A percentile compares a stretch with the other conserved stretches of the same genome.
These are phyloP conservation scores for Radiomyces spectabilis DNA, from an alignment of 192 early-diverging fungal species.

Conservation along the genomic window DNA sequence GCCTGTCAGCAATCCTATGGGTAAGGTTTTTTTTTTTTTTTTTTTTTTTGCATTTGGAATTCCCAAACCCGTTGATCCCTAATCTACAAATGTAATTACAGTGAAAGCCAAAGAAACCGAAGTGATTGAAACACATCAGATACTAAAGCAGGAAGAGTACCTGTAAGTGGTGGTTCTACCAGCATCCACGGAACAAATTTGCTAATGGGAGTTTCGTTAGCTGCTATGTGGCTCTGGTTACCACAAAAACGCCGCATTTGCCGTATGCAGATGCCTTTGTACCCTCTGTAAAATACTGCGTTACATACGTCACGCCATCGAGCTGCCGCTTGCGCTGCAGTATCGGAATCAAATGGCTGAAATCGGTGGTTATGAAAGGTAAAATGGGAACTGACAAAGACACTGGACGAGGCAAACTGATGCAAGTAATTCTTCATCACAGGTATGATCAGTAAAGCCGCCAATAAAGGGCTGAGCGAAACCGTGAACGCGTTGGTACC, in stretches of 20 bases:
- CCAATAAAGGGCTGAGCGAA: conserved; percentile 49
- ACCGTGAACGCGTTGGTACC: conserved; percentile 36
- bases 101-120: conserved; percentile 67
- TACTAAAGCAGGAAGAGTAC: conserved; percentile 49
- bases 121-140: conserved; percentile 45
- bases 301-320: conserved; percentile 47
- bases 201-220: too few relatives aligned
- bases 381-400: not conserved
- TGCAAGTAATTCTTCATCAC: conserved; percentile 6
- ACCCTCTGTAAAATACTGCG: conserved; percentile 55
- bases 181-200: too few relatives aligned
- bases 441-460: conserved; percentile 50
- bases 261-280: conserved; percentile 69
- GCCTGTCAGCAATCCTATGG: conserved; percentile 67
- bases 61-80: too few relatives aligned
- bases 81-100: too few relatives aligned
- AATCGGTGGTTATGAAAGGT: conserved; percentile 63
- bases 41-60: not conserved
- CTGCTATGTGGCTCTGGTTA: conserved; percentile 35
- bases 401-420: too few relatives aligned
- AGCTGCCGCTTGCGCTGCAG: conserved; percentile 45
- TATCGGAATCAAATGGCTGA: conserved; percentile 59
- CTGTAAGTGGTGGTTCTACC: too few relatives aligned
- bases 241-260: conserved; percentile 44
- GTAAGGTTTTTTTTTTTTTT: conserved; percentile 17